A percentile compares a stretch with the other conserved stretches of the same genome.
Conservation (phyloP, 208 protist species). For the Kentomonas sorsogonicus region DNA sequence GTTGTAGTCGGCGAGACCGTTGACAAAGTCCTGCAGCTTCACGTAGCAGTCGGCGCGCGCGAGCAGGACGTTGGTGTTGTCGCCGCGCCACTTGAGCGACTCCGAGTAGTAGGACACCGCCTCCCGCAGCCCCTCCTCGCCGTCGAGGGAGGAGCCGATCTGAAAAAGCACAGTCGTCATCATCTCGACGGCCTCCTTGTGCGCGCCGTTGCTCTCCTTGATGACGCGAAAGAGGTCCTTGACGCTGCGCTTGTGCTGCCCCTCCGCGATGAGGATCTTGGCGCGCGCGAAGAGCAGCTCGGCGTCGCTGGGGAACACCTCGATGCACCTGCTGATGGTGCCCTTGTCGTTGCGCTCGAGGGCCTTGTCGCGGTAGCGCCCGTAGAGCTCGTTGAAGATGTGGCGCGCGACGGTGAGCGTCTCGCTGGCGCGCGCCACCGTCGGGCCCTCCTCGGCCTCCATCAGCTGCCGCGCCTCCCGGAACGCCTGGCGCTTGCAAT, state of each 20-base stretch:
- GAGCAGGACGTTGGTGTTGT: conserved; percentile 80
- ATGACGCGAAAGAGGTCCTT: conserved; percentile 81
- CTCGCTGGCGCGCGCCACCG: background rate
- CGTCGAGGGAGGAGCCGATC: conserved; percentile 51
- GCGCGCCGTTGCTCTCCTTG: conserved; percentile 71
- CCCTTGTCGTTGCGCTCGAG: conserved; percentile 53
- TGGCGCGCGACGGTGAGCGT: conserved; percentile 63
- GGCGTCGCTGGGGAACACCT: conserved; percentile 67
- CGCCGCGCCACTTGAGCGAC: conserved; percentile 77
- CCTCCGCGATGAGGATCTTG: conserved; percentile 50
- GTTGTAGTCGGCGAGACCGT: conserved; percentile 70
- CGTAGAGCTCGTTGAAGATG: conserved; percentile 68
- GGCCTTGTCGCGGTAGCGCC: conserved; percentile 61
- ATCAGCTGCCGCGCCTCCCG: conserved; percentile 51
- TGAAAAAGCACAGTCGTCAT: conserved; percentile 82
- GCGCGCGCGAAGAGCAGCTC: conserved; percentile 72
- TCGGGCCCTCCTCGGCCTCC: conserved; percentile 26
- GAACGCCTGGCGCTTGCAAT: conserved; percentile 78
- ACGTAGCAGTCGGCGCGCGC: conserved; percentile 84
- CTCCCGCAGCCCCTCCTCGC: conserved; percentile 41
- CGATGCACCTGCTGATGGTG: conserved; percentile 77
- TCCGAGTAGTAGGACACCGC: conserved; percentile 83
- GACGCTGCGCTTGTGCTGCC: conserved; percentile 63
- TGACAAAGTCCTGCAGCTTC: conserved; percentile 69
- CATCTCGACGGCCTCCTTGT: conserved; percentile 69